These are phyloP conservation scores for Neurospora terricola DNA, from an alignment of 495 filamentous ascomycete genomes.

Conservation along the genomic window DNA sequence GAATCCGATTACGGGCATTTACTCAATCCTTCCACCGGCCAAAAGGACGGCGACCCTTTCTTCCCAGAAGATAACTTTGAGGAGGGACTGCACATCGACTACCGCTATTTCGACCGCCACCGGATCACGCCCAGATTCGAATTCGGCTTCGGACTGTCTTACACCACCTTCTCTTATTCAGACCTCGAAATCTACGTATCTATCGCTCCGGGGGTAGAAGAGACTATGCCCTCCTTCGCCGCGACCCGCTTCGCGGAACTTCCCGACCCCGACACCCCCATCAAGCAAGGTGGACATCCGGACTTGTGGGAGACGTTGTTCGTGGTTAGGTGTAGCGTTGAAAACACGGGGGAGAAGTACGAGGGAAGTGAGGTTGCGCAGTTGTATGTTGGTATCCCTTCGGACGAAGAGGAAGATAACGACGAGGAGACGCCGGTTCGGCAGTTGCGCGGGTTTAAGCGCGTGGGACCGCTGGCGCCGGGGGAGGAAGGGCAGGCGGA, in stretches of 20 bases:
- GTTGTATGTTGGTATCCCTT: constrained; percentile 44
- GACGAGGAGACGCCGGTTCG: constrained; percentile 29
- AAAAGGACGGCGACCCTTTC: constrained; percentile 19
- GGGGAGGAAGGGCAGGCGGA: constrained; percentile 30
- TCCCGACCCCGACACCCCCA: constrained; percentile 3
- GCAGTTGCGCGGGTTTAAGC: constrained; percentile 49
- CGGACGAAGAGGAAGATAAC: neutral
- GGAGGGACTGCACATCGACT: constrained; percentile 73
- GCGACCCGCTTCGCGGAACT: constrained; percentile 2
- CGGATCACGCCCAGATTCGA: constrained; percentile 59
- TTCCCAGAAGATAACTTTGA: constrained; percentile 44
- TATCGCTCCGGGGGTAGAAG: neutral
- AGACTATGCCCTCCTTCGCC: neutral
- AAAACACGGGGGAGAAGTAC: constrained; percentile 52
- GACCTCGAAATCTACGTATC: neutral
- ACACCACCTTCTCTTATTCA: constrained; percentile 46
- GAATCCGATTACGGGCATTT: constrained; percentile 42
- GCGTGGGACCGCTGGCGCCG: constrained; percentile 28
- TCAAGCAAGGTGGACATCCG: constrained; percentile 57
- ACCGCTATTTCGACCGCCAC: constrained; percentile 61
- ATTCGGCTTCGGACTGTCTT: constrained; percentile 71
- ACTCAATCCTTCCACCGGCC: constrained; percentile 34
- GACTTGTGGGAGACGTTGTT: constrained; percentile 55
- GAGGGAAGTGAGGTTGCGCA: constrained; percentile 49
- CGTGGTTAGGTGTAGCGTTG: constrained; percentile 44